Percentiles rank a stretch among this genome's conserved stretches.
Conservation (phyloP, 1,139 yeast genomes). For the Diutina rugosa region DNA sequence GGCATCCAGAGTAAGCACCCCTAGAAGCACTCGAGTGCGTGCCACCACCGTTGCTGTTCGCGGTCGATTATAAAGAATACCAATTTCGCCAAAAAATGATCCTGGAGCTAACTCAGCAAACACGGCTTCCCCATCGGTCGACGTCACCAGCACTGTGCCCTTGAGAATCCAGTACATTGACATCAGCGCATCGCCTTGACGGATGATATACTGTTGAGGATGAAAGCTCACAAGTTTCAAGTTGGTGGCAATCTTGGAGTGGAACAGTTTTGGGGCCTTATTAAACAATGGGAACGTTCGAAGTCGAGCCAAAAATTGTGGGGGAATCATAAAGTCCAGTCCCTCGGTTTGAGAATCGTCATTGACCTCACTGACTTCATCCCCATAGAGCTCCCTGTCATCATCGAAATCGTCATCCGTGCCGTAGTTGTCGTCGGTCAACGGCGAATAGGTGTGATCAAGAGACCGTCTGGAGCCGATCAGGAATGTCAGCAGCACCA, state of each 20-base stretch:
- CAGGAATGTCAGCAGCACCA: not conserved
- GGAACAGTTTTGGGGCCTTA: conserved; percentile 54
- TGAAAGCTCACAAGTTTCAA: conserved; percentile 46
- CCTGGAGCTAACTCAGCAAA: conserved; percentile 63
- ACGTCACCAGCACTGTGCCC: conserved; percentile 62
- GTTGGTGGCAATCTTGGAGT: conserved; percentile 43
- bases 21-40: conserved; percentile 49
- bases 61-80: conserved; percentile 61
- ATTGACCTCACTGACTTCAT: not conserved
- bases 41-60: conserved; percentile 76
- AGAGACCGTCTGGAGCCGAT: not conserved
- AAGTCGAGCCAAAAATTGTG: conserved; percentile 15
- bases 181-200: conserved; percentile 61
- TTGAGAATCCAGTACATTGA: conserved; percentile 73
- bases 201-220: conserved; percentile 57
- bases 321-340: not conserved
- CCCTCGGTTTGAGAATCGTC: not conserved
- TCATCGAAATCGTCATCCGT: not conserved
- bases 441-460: not conserved
- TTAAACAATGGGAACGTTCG: conserved; percentile 49
- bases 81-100: conserved; percentile 67
- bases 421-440: not conserved
- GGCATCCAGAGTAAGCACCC: conserved; percentile 54
- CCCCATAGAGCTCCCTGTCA: not conserved
- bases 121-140: conserved; percentile 63